These are phyloP conservation scores for Mrakia blollopis DNA, from an alignment of 768 basidiomycete genomes.

Conservation along the genomic window DNA sequence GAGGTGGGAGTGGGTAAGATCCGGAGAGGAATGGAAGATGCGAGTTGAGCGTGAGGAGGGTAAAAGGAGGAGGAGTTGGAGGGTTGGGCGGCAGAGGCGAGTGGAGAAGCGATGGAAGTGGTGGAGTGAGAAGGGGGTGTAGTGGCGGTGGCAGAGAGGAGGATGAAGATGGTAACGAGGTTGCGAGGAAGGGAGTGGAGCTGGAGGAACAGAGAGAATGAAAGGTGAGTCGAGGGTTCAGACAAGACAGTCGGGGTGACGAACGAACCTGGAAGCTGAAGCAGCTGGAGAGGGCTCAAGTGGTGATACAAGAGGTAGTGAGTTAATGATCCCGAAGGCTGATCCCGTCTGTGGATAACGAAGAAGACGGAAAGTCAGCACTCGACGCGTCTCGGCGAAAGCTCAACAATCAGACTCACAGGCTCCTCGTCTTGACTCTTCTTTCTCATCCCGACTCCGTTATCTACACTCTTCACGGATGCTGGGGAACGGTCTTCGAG, in stretches of 20 bases:
- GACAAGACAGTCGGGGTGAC: background rate
- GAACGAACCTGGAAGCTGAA: too few species aligned
- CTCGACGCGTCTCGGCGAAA: background rate
- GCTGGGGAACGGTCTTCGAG: background rate
- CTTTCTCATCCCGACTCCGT: background rate
- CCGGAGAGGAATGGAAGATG: constrained; percentile 19
- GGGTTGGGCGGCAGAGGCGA: background rate
- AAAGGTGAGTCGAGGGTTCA: background rate
- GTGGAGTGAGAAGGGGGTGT: background rate
- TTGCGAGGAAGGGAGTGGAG: background rate
- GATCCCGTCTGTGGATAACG: background rate
- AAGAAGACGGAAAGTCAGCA: background rate
- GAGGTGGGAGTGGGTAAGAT: constrained; percentile 19
- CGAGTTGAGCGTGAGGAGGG: constrained; percentile 13
- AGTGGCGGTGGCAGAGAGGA: background rate
- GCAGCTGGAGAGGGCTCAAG: background rate
- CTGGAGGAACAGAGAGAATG: background rate
- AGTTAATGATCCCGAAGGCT: constrained; percentile 12
- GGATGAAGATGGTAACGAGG: background rate
- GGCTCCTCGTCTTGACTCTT: background rate
- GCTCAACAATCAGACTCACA: background rate
- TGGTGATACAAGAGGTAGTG: constrained; percentile 12
- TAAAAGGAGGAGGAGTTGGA: background rate
- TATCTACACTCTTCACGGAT: background rate
- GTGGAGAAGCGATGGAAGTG: constrained; percentile 2